Evolutionary conservation across 2,329 filamentous ascomycete genomes (phyloP).

Genomic region (Ophiostoma sp.): DNA sequence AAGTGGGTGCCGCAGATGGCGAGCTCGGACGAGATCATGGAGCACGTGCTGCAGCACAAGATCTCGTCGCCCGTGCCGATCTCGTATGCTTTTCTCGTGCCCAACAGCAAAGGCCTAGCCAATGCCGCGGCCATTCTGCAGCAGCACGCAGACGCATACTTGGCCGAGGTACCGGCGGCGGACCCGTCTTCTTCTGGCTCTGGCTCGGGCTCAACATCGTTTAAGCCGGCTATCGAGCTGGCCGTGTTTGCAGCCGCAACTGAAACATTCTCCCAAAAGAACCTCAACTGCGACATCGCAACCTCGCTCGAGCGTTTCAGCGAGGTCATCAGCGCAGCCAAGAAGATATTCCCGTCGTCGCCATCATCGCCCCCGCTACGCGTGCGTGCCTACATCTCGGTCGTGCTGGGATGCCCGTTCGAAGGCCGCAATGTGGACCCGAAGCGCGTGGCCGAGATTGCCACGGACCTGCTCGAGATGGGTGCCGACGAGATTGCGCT

Average conservation of each 20-base stretch:
- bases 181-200: conserved; percentile 53
- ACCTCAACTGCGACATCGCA: conserved; percentile 74
- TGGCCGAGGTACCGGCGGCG: conserved; percentile 40
- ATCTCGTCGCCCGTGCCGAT: conserved; percentile 52
- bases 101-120: conserved; percentile 67
- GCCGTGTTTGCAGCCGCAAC: conserved; percentile 67
- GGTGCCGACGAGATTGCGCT: conserved; percentile 87
- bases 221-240: conserved; percentile 36
- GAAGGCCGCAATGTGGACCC: conserved; percentile 61
- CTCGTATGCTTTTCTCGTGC: conserved; percentile 75
- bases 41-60: conserved; percentile 58
- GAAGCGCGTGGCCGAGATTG: conserved; percentile 59
- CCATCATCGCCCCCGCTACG: conserved; percentile 45
- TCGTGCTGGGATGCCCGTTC: conserved; percentile 75
- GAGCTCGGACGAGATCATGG: conserved; percentile 68
- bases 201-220: conserved; percentile 34
- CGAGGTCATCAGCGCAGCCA: conserved; percentile 64
- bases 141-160: conserved; percentile 45
- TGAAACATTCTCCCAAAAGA: conserved; percentile 72
- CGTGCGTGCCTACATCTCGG: conserved; percentile 74
- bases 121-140: conserved; percentile 54
- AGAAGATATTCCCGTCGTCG: conserved; percentile 45
- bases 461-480: conserved; percentile 68
- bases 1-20: conserved; percentile 89
- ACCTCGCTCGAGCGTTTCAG: conserved; percentile 66